A percentile compares a stretch with the other conserved stretches of the same genome.
These are phyloP conservation scores for Nephelium lappaceum DNA, from an alignment of 345 rosid species.

Conservation along the genomic window DNA sequence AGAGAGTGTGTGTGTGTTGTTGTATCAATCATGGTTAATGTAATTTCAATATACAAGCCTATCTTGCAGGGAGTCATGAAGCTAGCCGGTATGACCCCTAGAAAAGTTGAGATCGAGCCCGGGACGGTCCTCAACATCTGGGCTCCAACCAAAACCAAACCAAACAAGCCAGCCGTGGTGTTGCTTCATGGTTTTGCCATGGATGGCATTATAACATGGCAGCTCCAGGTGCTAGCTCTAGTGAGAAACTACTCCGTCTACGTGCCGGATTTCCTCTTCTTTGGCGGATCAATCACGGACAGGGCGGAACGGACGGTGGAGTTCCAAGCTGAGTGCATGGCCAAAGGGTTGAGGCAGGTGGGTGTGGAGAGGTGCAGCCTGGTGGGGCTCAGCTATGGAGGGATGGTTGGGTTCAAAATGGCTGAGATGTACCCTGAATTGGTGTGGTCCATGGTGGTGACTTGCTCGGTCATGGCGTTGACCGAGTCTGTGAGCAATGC, in stretches of 20 bases:
- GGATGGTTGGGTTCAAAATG: conserved; percentile 50
- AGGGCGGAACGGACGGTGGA: conserved; percentile 26
- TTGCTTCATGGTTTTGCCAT: conserved; percentile 45
- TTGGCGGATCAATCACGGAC: conserved; percentile 45
- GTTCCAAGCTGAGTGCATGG: conserved; percentile 52
- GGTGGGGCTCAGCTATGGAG: conserved; percentile 51
- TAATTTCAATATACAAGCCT: conserved; percentile 17
- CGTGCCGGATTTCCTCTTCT: conserved; percentile 54
- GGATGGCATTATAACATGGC: conserved; percentile 48
- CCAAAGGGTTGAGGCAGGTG: conserved; percentile 34
- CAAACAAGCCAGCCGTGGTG: conserved; percentile 31
- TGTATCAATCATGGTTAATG: conserved; percentile 24
- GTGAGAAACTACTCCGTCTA: conserved; percentile 38
- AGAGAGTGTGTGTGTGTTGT: too few species aligned
- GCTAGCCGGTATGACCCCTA: conserved; percentile 28
- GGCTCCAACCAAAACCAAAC: conserved; percentile 27
- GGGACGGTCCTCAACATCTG: conserved; percentile 47
- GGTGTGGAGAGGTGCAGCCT: conserved; percentile 45
- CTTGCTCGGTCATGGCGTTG: conserved; percentile 31
- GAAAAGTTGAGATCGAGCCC: conserved; percentile 32
- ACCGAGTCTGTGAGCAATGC: conserved; percentile 37
- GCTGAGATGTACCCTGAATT: conserved; percentile 42
- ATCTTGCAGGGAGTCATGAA: conserved; percentile 28
- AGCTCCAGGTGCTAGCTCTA: conserved; percentile 39
- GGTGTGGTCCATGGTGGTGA: conserved; percentile 44